These are phyloP conservation scores for Prototheca wickerhamii DNA, from an alignment of 163 green algal species.

Conservation along the genomic window DNA sequence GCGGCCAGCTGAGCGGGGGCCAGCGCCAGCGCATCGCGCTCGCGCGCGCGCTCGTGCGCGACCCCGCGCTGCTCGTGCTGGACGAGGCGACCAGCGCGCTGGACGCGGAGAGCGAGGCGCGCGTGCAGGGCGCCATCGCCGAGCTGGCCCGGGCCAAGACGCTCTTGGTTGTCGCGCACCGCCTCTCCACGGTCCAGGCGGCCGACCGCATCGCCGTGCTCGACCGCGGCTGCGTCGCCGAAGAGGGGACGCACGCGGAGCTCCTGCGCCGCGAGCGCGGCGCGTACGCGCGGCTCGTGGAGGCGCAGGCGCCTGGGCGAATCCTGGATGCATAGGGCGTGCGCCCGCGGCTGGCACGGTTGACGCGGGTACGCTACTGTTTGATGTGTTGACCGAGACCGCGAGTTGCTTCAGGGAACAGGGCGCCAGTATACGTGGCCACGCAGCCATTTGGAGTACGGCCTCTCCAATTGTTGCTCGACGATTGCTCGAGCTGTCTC, in stretches of 20 bases:
- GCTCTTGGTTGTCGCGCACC: conserved; percentile 69
- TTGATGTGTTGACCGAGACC: too few relatives aligned
- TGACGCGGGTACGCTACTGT: too few relatives aligned
- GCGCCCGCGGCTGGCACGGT: too few relatives aligned
- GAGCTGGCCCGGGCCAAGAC: conserved; percentile 56
- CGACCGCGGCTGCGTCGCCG: conserved; percentile 19
- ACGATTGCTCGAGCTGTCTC: too few relatives aligned
- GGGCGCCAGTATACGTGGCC: not conserved
- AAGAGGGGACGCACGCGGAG: conserved; percentile 35
- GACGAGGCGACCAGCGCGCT: conserved; percentile 72
- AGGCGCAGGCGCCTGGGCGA: not conserved
- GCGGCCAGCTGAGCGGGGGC: conserved; percentile 42
- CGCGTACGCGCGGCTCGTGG: conserved; percentile 27
- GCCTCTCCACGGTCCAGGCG: conserved; percentile 66
- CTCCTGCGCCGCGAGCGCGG: conserved; percentile 30
- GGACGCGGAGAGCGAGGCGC: conserved; percentile 30
- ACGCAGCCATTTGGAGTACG: too few relatives aligned
- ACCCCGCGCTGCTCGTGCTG: conserved; percentile 75
- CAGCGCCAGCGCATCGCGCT: conserved; percentile 81
- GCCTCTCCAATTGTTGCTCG: too few relatives aligned
- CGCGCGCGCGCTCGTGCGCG: conserved; percentile 67
- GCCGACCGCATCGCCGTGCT: conserved; percentile 47
- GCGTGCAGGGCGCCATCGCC: conserved; percentile 56
- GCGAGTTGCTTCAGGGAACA: too few relatives aligned
- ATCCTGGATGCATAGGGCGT: too few relatives aligned